These are phyloP conservation scores for Elsinoe australis DNA, from an alignment of 2,329 filamentous ascomycete genomes.

Conservation along the genomic window DNA sequence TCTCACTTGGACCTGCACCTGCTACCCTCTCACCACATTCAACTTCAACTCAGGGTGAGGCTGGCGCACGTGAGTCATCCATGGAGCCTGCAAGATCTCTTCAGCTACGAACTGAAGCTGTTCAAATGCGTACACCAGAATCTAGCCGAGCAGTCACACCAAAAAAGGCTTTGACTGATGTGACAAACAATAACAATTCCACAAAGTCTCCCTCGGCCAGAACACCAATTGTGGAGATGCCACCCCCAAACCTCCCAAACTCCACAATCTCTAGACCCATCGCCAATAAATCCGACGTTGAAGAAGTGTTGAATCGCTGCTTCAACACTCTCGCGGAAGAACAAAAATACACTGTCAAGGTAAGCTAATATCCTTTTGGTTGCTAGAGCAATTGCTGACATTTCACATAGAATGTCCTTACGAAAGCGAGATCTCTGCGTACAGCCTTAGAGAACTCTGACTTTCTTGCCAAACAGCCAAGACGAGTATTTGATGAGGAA, in stretches of 20 bases:
- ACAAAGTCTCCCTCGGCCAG: neutral
- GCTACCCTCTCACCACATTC: too few relatives aligned
- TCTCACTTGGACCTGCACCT: too few relatives aligned
- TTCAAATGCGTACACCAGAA: too few relatives aligned
- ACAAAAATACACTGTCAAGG: conserved; percentile 1
- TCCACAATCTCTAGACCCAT: neutral
- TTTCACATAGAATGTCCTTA: neutral
- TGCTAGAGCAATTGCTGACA: neutral
- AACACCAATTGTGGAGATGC: neutral
- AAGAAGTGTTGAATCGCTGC: neutral
- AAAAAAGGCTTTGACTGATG: neutral
- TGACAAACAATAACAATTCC: neutral
- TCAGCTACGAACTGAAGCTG: too few relatives aligned
- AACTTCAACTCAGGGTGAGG: too few relatives aligned
- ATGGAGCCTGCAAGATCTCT: too few relatives aligned
- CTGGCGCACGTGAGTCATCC: too few relatives aligned
- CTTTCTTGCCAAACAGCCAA: neutral
- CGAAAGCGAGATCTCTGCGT: conserved; percentile 1
- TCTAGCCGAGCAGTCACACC: too few relatives aligned
- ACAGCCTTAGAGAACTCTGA: neutral
- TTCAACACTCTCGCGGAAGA: neutral
- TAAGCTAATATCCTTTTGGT: neutral
- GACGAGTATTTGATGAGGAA: neutral
- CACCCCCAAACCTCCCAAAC: neutral
- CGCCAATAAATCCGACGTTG: neutral